Evolutionary conservation across 106 monocot species (phyloP), one percentile per base, ranked within the genome.

Genomic region (Dioscorea zingiberensis): DNA sequence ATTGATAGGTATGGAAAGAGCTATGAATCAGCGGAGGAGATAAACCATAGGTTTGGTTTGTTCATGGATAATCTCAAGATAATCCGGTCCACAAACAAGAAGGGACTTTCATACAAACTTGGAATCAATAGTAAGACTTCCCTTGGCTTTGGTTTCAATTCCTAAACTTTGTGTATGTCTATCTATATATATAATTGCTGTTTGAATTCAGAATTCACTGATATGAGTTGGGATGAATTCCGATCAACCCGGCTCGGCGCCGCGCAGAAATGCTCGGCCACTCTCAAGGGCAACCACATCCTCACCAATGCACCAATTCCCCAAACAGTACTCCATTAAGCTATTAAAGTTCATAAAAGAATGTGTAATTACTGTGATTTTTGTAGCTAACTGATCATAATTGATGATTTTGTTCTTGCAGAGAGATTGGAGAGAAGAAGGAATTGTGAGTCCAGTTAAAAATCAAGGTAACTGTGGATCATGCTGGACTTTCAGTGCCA

Each of bases 401-500:
- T 49, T 7, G 13, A 49, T 16, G 2, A 3, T 3, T 51, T 51
- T 4, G 29, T 44, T 55, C 38, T 54, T 85, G 74, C 78, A 97
- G 95, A 97, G 82, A 86, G 91, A 97, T 54, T 97, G 95, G 95
- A 88, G 95, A 72, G 74, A 91, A 53, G 83, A 76, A 17, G 85
- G 85, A 14, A 97, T 97, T 45, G 91, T 97, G 60, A 97, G 95
- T 77, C 91, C 83, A 1, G 95, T 97, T 60, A 97, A 97, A 70
- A 48, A 91, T 65, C 95, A 97, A 48, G 91, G 88, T 1, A 3
- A 22, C 38, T 97, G 95, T 63, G 95, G 95, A 28, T 97, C 95
- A 38, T 95, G 94, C 77, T 95, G 94, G 94, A 87, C 94, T 9
- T 95, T 95, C 79, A 95, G 93, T 73, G 86, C 89, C n/a, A 93